Conservation (phyloP, 345 rosid genomes). For the Reutealis trisperma region DNA sequence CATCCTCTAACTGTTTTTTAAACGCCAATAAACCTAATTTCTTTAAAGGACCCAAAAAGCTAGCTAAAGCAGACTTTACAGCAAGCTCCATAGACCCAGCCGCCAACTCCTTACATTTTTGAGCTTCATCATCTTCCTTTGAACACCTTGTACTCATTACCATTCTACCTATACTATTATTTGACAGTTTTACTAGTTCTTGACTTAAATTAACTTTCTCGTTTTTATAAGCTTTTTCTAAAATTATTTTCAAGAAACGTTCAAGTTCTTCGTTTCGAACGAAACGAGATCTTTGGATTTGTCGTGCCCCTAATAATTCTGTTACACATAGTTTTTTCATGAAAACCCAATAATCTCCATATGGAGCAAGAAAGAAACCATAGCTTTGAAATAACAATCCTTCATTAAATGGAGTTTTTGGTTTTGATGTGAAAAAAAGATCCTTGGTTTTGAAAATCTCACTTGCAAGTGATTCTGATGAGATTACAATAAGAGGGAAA, state of each 20-base stretch:
- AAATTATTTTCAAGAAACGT: constrained; percentile 7
- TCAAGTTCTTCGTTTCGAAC: constrained; percentile 16
- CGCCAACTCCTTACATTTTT: constrained; percentile 30
- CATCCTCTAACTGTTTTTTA: constrained; percentile 5
- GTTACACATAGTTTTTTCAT: constrained; percentile 28
- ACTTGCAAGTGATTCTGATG: constrained; percentile 37
- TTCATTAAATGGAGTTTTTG: background rate
- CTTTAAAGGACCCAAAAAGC: constrained; percentile 11
- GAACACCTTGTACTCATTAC: constrained; percentile 45
- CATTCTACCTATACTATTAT: constrained; percentile 31
- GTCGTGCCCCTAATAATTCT: constrained; percentile 19
- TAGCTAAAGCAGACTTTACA: constrained; percentile 24
- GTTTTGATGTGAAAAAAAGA: background rate
- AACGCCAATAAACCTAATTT: background rate
- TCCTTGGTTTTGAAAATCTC: constrained; percentile 34
- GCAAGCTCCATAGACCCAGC: constrained; percentile 25
- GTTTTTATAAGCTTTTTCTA: constrained; percentile 16
- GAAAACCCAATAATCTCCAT: constrained; percentile 16
- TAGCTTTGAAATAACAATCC: background rate
- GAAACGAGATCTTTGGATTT: constrained; percentile 16
- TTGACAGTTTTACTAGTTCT: constrained; percentile 14
- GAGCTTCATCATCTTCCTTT: constrained; percentile 42
- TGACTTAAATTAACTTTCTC: constrained; percentile 22
- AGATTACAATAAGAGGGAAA: constrained; percentile 34
- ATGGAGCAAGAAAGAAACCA: constrained; percentile 8